Evolutionary conservation across 768 basidiomycete species (phyloP).

Genomic region (Tulasnella sp.): DNA sequence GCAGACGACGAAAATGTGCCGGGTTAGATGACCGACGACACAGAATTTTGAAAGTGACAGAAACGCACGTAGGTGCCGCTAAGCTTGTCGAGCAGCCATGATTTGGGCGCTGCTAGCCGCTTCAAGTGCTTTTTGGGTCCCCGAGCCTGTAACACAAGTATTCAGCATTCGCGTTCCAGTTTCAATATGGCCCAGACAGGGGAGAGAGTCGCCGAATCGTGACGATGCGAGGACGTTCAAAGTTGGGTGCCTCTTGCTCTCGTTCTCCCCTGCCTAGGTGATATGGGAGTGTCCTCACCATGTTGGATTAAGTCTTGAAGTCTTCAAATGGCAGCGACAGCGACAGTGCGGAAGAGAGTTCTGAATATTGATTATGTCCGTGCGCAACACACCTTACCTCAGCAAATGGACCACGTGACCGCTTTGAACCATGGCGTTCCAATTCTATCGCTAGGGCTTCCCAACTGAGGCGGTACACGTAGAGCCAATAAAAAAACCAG

Average conservation of each 20-base stretch:
- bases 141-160: conserved; percentile 59
- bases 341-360: neutral
- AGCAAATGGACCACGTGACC: neutral
- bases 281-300: neutral
- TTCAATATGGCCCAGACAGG: neutral
- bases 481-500: too few relatives aligned
- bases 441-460: too few relatives aligned
- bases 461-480: too few relatives aligned
- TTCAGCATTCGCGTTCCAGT: conserved; percentile 27
- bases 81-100: conserved; percentile 99
- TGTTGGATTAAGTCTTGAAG: conserved; percentile 4
- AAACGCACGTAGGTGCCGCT: conserved; percentile 84
- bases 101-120: conserved; percentile 92
- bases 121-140: conserved; percentile 99
- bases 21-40: conserved; percentile 7
- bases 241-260: neutral
- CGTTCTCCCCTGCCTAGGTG: neutral
- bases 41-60: neutral
- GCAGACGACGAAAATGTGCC: neutral
- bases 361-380: neutral
- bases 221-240: neutral
- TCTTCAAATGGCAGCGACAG: neutral
- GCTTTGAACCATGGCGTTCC: too few relatives aligned
- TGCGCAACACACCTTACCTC: neutral
- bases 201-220: neutral